A percentile compares a stretch with the other conserved stretches of the same genome.
phyloP scores from a whole-genome alignment of 805 yeast species.

The Cyberlindnera sargentensis region DNA sequence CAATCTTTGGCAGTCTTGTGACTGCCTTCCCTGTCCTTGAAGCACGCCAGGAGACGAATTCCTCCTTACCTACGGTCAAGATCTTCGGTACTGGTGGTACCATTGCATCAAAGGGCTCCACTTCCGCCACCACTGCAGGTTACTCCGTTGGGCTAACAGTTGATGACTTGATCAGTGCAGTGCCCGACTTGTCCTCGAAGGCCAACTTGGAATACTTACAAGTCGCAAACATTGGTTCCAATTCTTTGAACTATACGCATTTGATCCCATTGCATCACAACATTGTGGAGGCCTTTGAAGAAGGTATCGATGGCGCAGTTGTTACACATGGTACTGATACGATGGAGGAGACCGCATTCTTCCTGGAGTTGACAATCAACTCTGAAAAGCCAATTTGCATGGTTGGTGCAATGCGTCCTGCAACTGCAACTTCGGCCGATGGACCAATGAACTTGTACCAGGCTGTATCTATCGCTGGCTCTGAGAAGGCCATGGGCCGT shows the following conservation, averaged over 20 bases:
- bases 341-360: constrained; percentile 60
- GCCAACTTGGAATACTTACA: constrained; percentile 40
- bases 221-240: constrained; percentile 49
- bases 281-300: constrained; percentile 36
- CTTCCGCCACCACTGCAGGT: constrained; percentile 45
- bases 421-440: constrained; percentile 62
- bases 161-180: constrained; percentile 43
- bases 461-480: constrained; percentile 55
- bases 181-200: constrained; percentile 48
- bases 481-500: constrained; percentile 42
- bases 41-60: constrained; percentile 4
- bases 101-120: constrained; percentile 45
- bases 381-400: constrained; percentile 28
- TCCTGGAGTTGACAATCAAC: constrained; percentile 43
- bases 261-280: constrained; percentile 39
- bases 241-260: constrained; percentile 42
- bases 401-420: constrained; percentile 64
- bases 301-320: constrained; percentile 48
- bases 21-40: constrained; percentile 5
- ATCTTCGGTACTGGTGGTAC: constrained; percentile 56
- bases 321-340: constrained; percentile 72
- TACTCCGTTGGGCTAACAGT: constrained; percentile 45
- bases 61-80: constrained; percentile 29
- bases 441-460: constrained; percentile 70
- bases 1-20: constrained; percentile 13